A percentile compares a stretch with the other conserved stretches of the same genome.
Conservation (phyloP, 192 early-diverging fungal species). For the Borealophlyctis nickersoniae region DNA sequence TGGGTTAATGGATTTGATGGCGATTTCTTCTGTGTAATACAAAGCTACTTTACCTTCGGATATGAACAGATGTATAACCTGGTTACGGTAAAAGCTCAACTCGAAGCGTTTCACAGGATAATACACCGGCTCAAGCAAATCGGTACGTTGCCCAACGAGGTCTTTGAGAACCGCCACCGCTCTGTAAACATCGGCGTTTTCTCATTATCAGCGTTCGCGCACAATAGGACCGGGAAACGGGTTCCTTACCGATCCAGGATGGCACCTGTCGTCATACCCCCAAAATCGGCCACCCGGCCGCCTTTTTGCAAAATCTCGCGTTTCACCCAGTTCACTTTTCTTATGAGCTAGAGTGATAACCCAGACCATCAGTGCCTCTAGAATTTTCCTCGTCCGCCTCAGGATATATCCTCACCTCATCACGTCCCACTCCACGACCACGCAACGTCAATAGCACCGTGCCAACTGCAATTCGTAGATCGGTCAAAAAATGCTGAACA, state of each 20-base stretch:
- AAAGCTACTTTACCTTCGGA: slow-evolving; percentile 44
- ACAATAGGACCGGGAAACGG: too few species aligned
- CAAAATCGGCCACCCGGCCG: slow-evolving; percentile 76
- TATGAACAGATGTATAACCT: slow-evolving; percentile 64
- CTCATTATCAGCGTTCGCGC: neutral
- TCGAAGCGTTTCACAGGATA: slow-evolving; percentile 80
- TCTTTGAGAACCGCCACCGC: slow-evolving; percentile 69
- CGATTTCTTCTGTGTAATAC: neutral
- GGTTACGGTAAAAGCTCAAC: slow-evolving; percentile 79
- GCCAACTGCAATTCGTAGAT: slow-evolving; percentile 46
- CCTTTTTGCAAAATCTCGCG: slow-evolving; percentile 62
- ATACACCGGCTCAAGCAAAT: slow-evolving; percentile 78
- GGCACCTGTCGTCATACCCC: slow-evolving; percentile 61
- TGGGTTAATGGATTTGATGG: neutral
- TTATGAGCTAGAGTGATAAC: slow-evolving; percentile 51
- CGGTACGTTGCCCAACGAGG: slow-evolving; percentile 69
- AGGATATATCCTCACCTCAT: slow-evolving; percentile 22
- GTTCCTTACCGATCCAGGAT: slow-evolving; percentile 75
- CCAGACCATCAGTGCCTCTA: neutral
- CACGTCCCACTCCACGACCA: slow-evolving; percentile 62
- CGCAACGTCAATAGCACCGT: slow-evolving; percentile 78
- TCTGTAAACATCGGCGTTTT: too few species aligned
- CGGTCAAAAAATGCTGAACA: neutral
- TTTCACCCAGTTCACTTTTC: slow-evolving; percentile 72
- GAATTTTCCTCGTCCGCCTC: slow-evolving; percentile 10